Evolutionary conservation across 257 asterid genomes (phyloP).

Genomic region (Capsicum chinense): DNA sequence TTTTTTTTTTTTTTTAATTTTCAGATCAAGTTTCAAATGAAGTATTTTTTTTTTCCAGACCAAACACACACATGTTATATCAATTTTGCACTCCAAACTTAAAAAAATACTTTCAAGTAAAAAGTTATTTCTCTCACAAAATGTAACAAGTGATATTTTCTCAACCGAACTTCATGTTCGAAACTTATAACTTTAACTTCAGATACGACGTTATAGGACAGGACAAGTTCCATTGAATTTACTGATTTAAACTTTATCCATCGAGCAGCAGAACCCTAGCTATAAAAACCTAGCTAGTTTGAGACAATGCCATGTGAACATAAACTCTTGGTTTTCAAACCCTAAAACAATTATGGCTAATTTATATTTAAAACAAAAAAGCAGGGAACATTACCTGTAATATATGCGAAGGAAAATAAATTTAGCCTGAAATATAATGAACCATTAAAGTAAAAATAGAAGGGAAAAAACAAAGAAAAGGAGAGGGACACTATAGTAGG

Average conservation of each 20-base stretch:
- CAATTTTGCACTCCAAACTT: background rate
- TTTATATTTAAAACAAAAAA: slow-evolving; percentile 9
- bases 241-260: slow-evolving; percentile 7
- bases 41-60: no score
- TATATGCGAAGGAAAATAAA: background rate
- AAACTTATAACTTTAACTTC: background rate
- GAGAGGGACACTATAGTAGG: slow-evolving; percentile 35
- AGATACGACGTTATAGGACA: background rate
- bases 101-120: background rate
- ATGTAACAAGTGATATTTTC: background rate
- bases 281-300: slow-evolving; percentile 33
- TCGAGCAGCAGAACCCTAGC: slow-evolving; percentile 26
- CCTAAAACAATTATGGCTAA: slow-evolving; percentile 38
- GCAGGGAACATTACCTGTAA: slow-evolving; percentile 29
- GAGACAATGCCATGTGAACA: slow-evolving; percentile 53
- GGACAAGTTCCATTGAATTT: slow-evolving; percentile 14
- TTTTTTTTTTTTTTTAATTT: no score
- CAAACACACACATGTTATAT: background rate
- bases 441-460: slow-evolving; percentile 5
- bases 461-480: background rate
- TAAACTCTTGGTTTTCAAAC: slow-evolving; percentile 40
- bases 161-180: background rate
- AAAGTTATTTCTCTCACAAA: background rate
- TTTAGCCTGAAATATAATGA: background rate
- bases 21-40: no score